Evolutionary conservation across 768 basidiomycete species (phyloP).

Genomic region (Artomyces pyxidatus): DNA sequence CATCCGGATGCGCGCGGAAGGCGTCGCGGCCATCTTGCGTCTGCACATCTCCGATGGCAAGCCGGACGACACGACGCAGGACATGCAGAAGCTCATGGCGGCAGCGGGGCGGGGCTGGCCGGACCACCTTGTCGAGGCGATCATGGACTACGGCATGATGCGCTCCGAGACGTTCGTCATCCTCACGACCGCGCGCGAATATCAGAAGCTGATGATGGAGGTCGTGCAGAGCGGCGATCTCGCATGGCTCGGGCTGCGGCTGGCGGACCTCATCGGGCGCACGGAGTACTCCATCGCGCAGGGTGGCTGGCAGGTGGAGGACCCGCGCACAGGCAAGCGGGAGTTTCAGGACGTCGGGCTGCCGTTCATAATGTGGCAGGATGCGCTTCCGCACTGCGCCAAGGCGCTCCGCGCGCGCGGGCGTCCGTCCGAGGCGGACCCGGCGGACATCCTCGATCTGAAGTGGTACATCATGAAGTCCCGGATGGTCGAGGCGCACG

Average conservation of each 20-base stretch:
- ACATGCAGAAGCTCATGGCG: constrained; percentile 40
- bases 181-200: constrained; percentile 32
- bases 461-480: constrained; percentile 46
- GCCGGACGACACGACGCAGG: constrained; percentile 36
- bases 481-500: constrained; percentile 40
- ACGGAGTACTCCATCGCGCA: constrained; percentile 57
- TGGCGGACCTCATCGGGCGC: constrained; percentile 41
- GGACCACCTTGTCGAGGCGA: constrained; percentile 33
- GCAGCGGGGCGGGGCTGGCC: constrained; percentile 38
- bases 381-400: constrained; percentile 53
- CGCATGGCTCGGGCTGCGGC: constrained; percentile 39
- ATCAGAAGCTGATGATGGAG: constrained; percentile 46
- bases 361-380: constrained; percentile 52
- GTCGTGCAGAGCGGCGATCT: constrained; percentile 41
- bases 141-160: constrained; percentile 39
- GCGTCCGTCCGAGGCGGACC: constrained; percentile 35
- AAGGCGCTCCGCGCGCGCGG: constrained; percentile 41
- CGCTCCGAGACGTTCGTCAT: constrained; percentile 41
- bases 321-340: constrained; percentile 33
- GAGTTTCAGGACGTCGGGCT: constrained; percentile 40
- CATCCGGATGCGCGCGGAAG: constrained; percentile 42
- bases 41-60: constrained; percentile 37
- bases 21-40: constrained; percentile 46
- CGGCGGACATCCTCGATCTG: constrained; percentile 59
- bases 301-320: constrained; percentile 42